phyloP scores from a whole-genome alignment of 139 green algal genomes.

The Volvox reticuliferus region DNA sequence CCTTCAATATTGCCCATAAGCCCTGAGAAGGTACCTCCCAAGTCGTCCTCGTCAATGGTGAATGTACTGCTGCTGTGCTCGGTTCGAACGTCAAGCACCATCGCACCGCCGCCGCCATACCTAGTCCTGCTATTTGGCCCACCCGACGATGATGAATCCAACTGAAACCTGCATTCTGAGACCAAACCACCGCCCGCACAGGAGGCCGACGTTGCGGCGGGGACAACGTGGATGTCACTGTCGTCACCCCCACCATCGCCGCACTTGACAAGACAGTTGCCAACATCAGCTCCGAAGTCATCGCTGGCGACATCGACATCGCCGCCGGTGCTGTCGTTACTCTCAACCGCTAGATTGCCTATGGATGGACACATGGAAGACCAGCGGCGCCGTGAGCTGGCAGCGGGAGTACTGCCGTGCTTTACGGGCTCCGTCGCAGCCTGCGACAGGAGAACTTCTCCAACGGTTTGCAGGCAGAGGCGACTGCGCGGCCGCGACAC shows the following conservation, averaged over 20 bases:
- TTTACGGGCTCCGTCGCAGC: background rate
- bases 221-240: background rate
- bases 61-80: background rate
- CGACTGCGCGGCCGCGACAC: background rate
- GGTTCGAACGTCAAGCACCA: no score
- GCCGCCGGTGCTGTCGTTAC: background rate
- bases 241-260: background rate
- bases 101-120: no score
- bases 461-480: background rate
- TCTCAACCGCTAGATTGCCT: background rate
- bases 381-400: background rate
- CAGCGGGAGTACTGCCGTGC: background rate
- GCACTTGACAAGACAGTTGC: background rate
- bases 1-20: background rate
- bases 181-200: no score
- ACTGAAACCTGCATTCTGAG: background rate
- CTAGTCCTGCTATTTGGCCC: background rate
- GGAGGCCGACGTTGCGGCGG: no score
- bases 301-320: no score
- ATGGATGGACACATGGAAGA: background rate
- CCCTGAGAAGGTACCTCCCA: background rate
- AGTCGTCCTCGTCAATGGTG: background rate
- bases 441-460: background rate
- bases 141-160: background rate
- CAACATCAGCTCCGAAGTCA: no score